Evolutionary conservation across 2,329 filamentous ascomycete genomes (phyloP), one percentile per base, ranked within the genome.

Genomic region (Colletotrichum sp.): DNA sequence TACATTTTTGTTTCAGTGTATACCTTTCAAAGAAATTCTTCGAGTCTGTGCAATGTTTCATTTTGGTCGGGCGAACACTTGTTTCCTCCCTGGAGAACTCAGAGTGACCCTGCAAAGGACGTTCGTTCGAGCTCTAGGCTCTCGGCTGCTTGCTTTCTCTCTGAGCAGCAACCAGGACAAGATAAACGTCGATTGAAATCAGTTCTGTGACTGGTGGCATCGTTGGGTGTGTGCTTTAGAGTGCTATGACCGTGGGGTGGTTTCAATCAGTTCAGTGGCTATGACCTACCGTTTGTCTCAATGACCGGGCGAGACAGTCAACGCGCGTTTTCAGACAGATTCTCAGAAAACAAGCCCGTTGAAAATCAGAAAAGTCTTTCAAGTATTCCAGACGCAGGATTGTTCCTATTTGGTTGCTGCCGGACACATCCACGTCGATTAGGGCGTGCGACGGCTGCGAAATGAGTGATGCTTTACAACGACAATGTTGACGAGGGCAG

Each of bases 281-380:
- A 36, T 68, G 66, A 58, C 66, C 66, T 58, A 13, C 22, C 9
- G 66, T 68, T 68, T 58, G 66, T 58, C 48, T 68, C 66, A 16
- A 27, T 0, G n/a, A 18, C 65, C 22, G 18, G 30, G 28, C 28
- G 18, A 65, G 36, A 39, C n/a, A 16, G 66, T 68, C 66, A 68
- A 56, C 18, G 66, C 66, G 30, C 30, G 8, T 65, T 36, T 39
- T 43, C 62, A 30, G 28, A 48, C 34, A 25, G 4, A 8, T 9
- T 8, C 9, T 8, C 56, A 61, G 28, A 32, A 1, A 34, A 8
- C 7, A n/a, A 22, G 18, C 18, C 9, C 30, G 2, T 25, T 13
- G 2, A 22, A 13, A 22, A 3, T 1, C 43, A 13, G n/a, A 52
- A 25, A 4, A 6, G 10, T 1, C 0, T 13, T 13, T 13, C 6